Evolutionary conservation across 768 basidiomycete species (phyloP).

Genomic region (Kwoniella heveanensis): DNA sequence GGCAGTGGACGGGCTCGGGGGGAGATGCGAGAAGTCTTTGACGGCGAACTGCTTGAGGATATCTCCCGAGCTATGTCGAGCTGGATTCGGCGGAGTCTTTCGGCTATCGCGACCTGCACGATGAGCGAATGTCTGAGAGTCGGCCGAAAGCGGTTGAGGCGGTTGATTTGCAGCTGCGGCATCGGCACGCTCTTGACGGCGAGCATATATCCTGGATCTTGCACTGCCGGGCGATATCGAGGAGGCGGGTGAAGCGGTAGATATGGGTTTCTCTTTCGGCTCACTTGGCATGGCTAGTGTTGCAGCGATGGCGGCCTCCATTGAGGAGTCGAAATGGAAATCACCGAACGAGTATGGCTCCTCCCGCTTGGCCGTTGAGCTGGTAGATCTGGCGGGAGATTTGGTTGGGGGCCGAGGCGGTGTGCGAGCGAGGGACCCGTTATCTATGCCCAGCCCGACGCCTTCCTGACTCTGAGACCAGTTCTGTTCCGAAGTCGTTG

Average conservation of each 20-base stretch:
- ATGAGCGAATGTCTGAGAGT: constrained; percentile 24
- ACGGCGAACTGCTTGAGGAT: constrained; percentile 66
- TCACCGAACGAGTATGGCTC: constrained; percentile 27
- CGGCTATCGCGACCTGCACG: constrained; percentile 25
- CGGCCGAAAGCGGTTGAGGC: constrained; percentile 33
- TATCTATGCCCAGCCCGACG: constrained; percentile 50
- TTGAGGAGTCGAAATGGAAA: constrained; percentile 43
- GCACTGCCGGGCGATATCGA: constrained; percentile 35
- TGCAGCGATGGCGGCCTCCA: constrained; percentile 45
- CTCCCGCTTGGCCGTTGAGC: constrained; percentile 2
- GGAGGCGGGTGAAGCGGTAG: background rate
- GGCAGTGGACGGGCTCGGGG: constrained; percentile 86
- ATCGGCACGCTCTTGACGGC: constrained; percentile 28
- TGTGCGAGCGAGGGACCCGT: background rate
- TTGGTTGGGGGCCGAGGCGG: constrained; percentile 10
- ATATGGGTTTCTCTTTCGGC: constrained; percentile 13
- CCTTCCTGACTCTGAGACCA: constrained; percentile 50
- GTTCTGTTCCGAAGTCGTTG: constrained; percentile 13
- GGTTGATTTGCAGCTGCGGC: background rate
- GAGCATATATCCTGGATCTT: constrained; percentile 37
- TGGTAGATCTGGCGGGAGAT: constrained; percentile 55
- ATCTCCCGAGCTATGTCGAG: constrained; percentile 51
- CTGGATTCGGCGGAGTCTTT: constrained; percentile 34
- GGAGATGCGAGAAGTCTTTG: constrained; percentile 81
- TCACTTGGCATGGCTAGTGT: constrained; percentile 27